phyloP scores from a whole-genome alignment of 495 filamentous ascomycete species.

The Hypoxylon subgilvum region DNA sequence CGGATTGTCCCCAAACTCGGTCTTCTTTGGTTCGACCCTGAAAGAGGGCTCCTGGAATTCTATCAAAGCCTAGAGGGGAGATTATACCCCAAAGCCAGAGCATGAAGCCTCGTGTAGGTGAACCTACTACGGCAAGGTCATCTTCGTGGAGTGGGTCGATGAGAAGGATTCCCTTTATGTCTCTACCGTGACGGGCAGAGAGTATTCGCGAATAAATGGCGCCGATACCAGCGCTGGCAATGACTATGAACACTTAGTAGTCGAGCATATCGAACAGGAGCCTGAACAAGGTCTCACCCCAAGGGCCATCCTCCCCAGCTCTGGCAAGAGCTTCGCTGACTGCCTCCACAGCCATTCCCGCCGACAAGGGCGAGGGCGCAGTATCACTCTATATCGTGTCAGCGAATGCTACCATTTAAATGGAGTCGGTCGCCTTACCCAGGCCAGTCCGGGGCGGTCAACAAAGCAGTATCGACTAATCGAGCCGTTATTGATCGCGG shows the following conservation, averaged over 20 bases:
- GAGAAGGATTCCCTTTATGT: conserved; percentile 78
- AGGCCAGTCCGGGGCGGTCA: conserved; percentile 87
- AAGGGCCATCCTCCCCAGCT: conserved; percentile 84
- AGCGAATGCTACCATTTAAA: too few relatives aligned
- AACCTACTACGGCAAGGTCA: conserved; percentile 69
- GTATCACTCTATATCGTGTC: conserved; percentile 66
- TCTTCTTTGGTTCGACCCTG: conserved; percentile 80
- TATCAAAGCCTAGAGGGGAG: conserved; percentile 82
- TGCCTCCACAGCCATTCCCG: conserved; percentile 84
- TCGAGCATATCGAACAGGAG: not conserved
- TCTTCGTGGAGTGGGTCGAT: conserved; percentile 90
- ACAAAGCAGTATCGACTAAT: conserved; percentile 93
- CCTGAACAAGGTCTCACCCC: conserved; percentile 59
- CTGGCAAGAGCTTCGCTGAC: conserved; percentile 81
- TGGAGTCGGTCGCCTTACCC: too few relatives aligned
- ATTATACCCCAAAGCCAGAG: conserved; percentile 86
- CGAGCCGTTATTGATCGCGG: conserved; percentile 70
- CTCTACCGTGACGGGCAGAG: conserved; percentile 72
- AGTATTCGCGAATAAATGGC: conserved; percentile 90
- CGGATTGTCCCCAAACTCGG: conserved; percentile 76
- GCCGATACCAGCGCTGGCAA: conserved; percentile 72
- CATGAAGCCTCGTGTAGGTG: conserved; percentile 73
- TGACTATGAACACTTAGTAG: conserved; percentile 41
- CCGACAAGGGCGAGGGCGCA: conserved; percentile 89
- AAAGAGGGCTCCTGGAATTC: conserved; percentile 77